Percentiles rank a stretch among this genome's conserved stretches.
Conservation (phyloP, 106 monocot species). For the Agapanthus africanus region DNA sequence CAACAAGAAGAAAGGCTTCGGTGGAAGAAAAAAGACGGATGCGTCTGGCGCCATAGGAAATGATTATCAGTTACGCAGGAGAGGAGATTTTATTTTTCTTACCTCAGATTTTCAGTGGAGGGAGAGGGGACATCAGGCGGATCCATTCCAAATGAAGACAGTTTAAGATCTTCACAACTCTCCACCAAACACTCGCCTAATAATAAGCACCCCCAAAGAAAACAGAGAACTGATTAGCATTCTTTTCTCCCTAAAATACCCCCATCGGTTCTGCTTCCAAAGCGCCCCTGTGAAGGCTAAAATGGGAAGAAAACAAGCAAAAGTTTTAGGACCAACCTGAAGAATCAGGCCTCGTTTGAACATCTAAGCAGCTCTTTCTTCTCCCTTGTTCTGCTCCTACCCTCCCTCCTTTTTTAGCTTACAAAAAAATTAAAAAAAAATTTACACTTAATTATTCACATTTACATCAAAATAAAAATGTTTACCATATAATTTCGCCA, state of each 20-base stretch:
- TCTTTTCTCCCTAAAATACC: too few relatives aligned
- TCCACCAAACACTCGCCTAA: not conserved
- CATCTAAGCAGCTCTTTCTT: constrained; percentile 4
- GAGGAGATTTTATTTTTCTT: too few relatives aligned
- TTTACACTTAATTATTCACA: not conserved
- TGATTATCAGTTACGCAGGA: too few relatives aligned
- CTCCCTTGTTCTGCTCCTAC: not conserved
- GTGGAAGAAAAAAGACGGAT: too few relatives aligned
- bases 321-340: not conserved
- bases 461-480: not conserved
- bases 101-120: constrained; percentile 30
- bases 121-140: not conserved
- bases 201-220: not conserved
- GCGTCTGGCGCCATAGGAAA: too few relatives aligned
- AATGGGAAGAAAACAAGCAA: not conserved
- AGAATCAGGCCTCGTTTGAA: too few relatives aligned
- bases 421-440: not conserved
- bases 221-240: too few relatives aligned
- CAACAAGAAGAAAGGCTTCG: too few relatives aligned
- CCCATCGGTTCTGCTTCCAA: too few relatives aligned
- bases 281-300: too few relatives aligned
- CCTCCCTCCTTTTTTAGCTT: constrained; percentile 6
- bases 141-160: too few relatives aligned
- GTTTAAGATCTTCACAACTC: not conserved
- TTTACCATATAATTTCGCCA: too few relatives aligned